Conservation (phyloP, 768 basidiomycete genomes). For the Saitozyma sp. region DNA sequence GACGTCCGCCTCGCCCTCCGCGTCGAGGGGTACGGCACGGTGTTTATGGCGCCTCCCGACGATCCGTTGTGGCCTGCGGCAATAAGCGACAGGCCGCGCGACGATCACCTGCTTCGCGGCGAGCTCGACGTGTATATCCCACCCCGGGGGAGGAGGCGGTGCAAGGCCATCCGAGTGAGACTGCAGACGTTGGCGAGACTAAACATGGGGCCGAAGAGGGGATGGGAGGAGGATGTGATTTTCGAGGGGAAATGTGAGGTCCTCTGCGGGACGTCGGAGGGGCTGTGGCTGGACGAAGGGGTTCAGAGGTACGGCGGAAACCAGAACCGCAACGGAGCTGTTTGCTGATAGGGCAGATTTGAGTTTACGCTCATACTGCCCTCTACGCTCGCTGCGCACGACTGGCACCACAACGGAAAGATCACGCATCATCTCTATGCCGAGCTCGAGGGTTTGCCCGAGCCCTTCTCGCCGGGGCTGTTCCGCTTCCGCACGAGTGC, state of each 20-base stretch:
- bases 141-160: background rate
- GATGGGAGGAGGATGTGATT: slow-evolving; percentile 25
- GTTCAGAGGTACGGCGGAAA: slow-evolving; percentile 23
- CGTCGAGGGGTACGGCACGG: slow-evolving; percentile 15
- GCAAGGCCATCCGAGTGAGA: slow-evolving; percentile 12
- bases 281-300: slow-evolving; percentile 37
- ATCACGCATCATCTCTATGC: slow-evolving; percentile 30
- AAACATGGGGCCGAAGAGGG: slow-evolving; percentile 15
- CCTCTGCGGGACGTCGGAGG: slow-evolving; percentile 13
- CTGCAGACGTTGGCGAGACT: slow-evolving; percentile 9
- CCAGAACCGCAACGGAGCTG: background rate
- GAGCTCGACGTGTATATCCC: slow-evolving; percentile 12
- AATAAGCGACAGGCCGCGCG: slow-evolving; percentile 9
- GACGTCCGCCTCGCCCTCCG: slow-evolving; percentile 7
- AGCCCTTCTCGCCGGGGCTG: background rate
- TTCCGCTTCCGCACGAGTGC: slow-evolving; percentile 9
- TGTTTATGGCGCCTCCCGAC: slow-evolving; percentile 21
- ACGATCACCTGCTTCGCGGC: slow-evolving; percentile 22
- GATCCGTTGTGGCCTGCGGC: slow-evolving; percentile 13
- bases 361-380: slow-evolving; percentile 42
- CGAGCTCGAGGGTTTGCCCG: slow-evolving; percentile 26
- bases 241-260: slow-evolving; percentile 35
- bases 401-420: slow-evolving; percentile 27
- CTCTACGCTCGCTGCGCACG: slow-evolving; percentile 33
- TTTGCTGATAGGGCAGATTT: slow-evolving; percentile 20